A percentile compares a stretch with the other conserved stretches of the same genome.
These are phyloP conservation scores for Plantago ovata DNA, from an alignment of 257 asterid species.

Conservation along the genomic window DNA sequence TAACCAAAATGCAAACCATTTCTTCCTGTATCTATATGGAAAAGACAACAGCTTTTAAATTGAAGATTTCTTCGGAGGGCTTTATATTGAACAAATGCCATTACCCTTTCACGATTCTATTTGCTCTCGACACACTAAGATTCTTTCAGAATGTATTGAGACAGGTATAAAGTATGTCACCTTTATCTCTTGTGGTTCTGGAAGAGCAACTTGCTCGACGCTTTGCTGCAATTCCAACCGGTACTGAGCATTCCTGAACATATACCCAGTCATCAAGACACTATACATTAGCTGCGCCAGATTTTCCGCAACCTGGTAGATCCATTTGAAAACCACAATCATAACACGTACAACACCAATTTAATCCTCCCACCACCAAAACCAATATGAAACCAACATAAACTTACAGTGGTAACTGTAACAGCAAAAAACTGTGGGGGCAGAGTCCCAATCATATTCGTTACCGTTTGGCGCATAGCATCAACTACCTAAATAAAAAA, in stretches of 20 bases:
- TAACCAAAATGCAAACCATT: conserved; percentile 5
- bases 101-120: conserved; percentile 2
- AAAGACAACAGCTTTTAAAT: conserved; percentile 3
- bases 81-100: not conserved
- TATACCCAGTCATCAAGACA: conserved; percentile 97
- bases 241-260: conserved; percentile 89
- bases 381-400: not conserved
- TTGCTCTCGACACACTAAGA: not conserved
- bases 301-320: conserved; percentile 85
- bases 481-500: conserved; percentile 70
- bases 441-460: conserved; percentile 94
- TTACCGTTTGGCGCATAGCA: conserved; percentile 97
- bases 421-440: conserved; percentile 94
- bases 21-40: conserved; percentile 5
- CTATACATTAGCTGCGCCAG: conserved; percentile 98
- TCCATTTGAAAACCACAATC: conserved; percentile 18
- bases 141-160: conserved; percentile 5
- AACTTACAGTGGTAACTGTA: conserved; percentile 82
- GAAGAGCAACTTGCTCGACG: conserved; percentile 92
- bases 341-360: conserved; percentile 12
- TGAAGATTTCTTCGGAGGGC: not conserved
- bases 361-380: conserved; percentile 2
- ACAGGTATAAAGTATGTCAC: conserved; percentile 33
- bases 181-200: conserved; percentile 66
- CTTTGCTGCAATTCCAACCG: conserved; percentile 95